Base-by-base conservation (phyloP, 495 filamentous ascomycete species). In the Daldinia decipiens region DNA sequence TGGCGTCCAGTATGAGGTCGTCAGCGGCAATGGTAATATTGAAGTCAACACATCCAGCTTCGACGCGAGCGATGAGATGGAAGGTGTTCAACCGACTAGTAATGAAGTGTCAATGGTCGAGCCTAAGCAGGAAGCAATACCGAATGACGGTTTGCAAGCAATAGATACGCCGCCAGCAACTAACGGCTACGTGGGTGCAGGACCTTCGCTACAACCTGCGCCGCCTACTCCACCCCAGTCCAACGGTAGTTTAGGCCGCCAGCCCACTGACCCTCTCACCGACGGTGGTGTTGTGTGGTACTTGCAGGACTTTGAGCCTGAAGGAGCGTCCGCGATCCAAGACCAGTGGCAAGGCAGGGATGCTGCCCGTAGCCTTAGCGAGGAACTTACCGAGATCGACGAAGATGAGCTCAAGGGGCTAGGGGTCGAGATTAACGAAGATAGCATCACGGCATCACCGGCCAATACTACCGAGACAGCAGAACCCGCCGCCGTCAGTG, bases 241-340 rank as follows among this genome's bases (percentile, higher is more conserved):
- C 0, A 86, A 85, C 67, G 84, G 82, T 50, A 84, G 82, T 62
- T 71, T 80, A 24, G 74, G 68, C 50, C 72, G 65, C n/a, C 70
- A 75, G 21, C 73, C 87, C 45, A 78, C 83, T 9, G 84, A 88
- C 17, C 81, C 85, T 4, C 79, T 95, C 34, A 83, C 86, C 4
- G 81, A 90, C 54, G 94, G 94, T 52, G 94, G 94, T 12, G 84
- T 95, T 6, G 89, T 91, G 11, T 97, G 94, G 93, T 98, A 96
- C 80, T 88, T 97, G 73, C 84, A 93, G 67, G 86, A 88, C 11
- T 95, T 95, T 73, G 88, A 95, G 39, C 92, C 91, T 0, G 76
- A 86, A 57, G 93, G 95, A 17, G 96, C 92, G 0, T 92, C 80
- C 0, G 81, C 79, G 1, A 78, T 74, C 9, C 91, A 93, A 56